A percentile compares a stretch with the other conserved stretches of the same genome.
These are phyloP conservation scores for Vigna mungo DNA, from an alignment of 306 rosid genomes.

Conservation along the genomic window DNA sequence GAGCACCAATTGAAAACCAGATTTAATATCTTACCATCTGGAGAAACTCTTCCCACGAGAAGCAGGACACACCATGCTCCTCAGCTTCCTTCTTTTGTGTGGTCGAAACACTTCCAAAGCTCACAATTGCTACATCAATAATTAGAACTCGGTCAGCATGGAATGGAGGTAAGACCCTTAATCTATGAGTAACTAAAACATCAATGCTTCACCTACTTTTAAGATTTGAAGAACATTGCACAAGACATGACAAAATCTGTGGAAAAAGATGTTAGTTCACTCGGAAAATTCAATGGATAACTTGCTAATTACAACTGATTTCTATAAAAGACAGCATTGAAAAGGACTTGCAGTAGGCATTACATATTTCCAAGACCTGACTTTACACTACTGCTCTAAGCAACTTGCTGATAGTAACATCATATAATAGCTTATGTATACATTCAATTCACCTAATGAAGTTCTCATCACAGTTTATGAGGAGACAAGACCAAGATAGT, in stretches of 20 bases:
- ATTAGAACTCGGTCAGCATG: conserved; percentile 36
- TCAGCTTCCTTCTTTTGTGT: conserved; percentile 88
- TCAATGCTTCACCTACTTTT: conserved; percentile 65
- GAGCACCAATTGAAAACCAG: conserved; percentile 5
- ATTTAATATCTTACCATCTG: conserved; percentile 59
- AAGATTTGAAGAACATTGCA: conserved; percentile 69
- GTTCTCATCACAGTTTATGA: background rate
- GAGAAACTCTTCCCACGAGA: conserved; percentile 88
- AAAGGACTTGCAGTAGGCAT: background rate
- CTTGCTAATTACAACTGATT: background rate
- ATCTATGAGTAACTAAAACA: conserved; percentile 35
- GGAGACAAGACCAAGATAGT: background rate
- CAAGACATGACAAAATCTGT: conserved; percentile 89
- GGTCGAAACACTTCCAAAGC: conserved; percentile 72
- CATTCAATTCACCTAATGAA: background rate
- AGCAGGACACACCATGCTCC: conserved; percentile 73
- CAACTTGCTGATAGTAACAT: background rate
- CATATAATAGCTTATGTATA: background rate
- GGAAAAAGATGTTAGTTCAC: conserved; percentile 43
- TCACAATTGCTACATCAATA: conserved; percentile 76
- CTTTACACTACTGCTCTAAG: background rate
- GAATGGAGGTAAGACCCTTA: conserved; percentile 9
- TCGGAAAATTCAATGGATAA: conserved; percentile 20
- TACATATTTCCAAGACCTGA: conserved; percentile 6
- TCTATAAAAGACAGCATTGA: background rate